Evolutionary conservation across 2,329 filamentous ascomycete species (phyloP), one percentile per base, ranked within the genome.

Genomic region (Geosmithia flava): DNA sequence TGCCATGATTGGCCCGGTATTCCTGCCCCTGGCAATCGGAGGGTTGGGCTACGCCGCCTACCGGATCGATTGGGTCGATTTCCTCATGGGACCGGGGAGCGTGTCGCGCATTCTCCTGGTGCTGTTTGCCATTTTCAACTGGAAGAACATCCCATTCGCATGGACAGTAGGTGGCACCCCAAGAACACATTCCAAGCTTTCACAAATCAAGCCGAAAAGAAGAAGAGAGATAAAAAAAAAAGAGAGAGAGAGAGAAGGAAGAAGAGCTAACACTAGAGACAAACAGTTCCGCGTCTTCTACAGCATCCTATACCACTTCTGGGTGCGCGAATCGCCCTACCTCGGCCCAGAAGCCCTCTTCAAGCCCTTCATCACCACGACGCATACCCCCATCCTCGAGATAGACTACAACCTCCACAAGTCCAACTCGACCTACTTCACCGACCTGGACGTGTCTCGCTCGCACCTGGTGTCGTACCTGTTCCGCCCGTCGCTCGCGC

Each of bases 401-500:
- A 87, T 83, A 57, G 90, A 95, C 68, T 88, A 89, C 69, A 91
- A 93, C 68, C 60, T 88, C 42, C 85, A 91, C 73, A 89, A 90
- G 62, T 82, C 81, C 52, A 87, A 89, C 68, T 80, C 78, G 56
- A 95, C 89, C 29, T 95, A 94, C 70, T 95, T 95, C 61, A 72
- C 81, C 54, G 88, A 95, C 64, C 80, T 94, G 54, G 89, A 95
- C 65, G 77, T 91, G 51, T 80, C 84, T 40, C 85, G 93, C 49
- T 85, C 85, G 1, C 86, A 94, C 53, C 78, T 93, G 8, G 80
- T 94, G 47, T 83, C 81, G 45, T 78, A 81, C 54, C 68, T 90
- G 2, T 69, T 83, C 47, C 75, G 74, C 19, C 72, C 75, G 0
- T 80, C 80, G 1, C 71, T 84, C 58, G 66, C 70, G 41, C 67